Base-by-base conservation (phyloP, 305 asterid genomes). In the Caryopteris hybrid region DNA sequence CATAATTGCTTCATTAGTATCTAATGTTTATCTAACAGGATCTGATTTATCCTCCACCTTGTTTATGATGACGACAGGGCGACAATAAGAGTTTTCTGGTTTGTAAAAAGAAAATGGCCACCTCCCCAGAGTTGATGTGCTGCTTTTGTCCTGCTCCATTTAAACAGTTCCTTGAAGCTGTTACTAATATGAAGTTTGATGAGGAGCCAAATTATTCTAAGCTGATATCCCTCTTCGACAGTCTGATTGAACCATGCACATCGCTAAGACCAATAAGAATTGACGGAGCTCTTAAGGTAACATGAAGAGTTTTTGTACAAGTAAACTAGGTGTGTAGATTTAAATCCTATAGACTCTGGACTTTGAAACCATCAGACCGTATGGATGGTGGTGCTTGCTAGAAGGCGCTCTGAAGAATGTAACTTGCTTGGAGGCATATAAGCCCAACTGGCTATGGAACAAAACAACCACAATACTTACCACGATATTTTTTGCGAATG, bases 71-170 rank as follows among this genome's bases (percentile, higher is more conserved):
- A 67, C 64, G 54, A 42, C 85, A 95, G 99, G 99, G 99, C 3
- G 99, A 95, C 86, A 95, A 95, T 85, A 95, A 95, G 86, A 85
- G 99, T 76, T 92, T 90, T 74, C 96, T 92, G 12, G 98, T 92
- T 54, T 92, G 89, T 65, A 92, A 90, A 75, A 90, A 92, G 90
- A 92, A 92, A 75, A 92, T 92, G 98, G 83, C 98, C 58, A 89
- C 98, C 75, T 88, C 98, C 52, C 86, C 98, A 5, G 98, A 92
- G 84, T 74, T 90, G 82, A 88, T 90, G 95, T 90, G 97, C 70
- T 90, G 98, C 86, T 92, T 86, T 83, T 92, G 98, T 76, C 98
- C 98, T 5, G 78, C 89, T 47, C 95, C 98, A 17, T 92, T 92
- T 78, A 92, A 84, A 72, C 91, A 59, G 72, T 92, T 92, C 61